Base-by-base conservation (phyloP, 305 asterid species). In the Ruellia speciosa region DNA sequence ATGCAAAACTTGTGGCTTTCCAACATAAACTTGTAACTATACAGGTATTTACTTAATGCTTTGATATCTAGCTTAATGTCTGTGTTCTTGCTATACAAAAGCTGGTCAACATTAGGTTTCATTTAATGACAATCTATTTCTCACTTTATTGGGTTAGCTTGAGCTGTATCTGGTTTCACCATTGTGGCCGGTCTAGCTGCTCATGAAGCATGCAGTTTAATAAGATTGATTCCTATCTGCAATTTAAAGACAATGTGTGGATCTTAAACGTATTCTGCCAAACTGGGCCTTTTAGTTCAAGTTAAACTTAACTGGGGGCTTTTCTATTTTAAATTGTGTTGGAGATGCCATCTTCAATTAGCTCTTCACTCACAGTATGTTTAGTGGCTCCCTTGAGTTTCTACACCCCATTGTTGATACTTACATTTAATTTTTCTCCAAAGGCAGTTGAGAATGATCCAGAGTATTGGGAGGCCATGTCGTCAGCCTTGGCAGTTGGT, bases 401-500 rank as follows among this genome's bases (percentile, higher is more conserved):
- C 14, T 14, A 41, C 16, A 19, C 52, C 66, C 8, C 49, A 33
- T 43, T 20, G 0, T 56, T 55, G 48, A 48, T 60, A 18, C 11
- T 64, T 53, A 19, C 8, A 63, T 53, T 19, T 63, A 52, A 37
- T 14, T 52, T 47, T 57, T 14, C n/a, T 14, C 52, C 9, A 16
- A n/a, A 88, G 99, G 78, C 82, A 61, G 86, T 92, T 77, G 99
- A 92, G 79, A 84, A 88, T 75, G 80, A 86, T 70, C 83, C 87
- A n/a, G 79, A 71, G 72, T 92, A 92, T 72, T 92, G 99, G 97
- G 89, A 84, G 71, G 86, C 80, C 56, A 67, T 92, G 48, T 81
- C 96, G 14, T 86, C 99, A 62, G 95, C 97, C 55, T 77, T 92
- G 72, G 88, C 95, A 58, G 81, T 88, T 73, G 98, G 98, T 53